These are phyloP conservation scores for Curvularia eragrostidis DNA, from an alignment of 2,329 filamentous ascomycete species.

Conservation along the genomic window DNA sequence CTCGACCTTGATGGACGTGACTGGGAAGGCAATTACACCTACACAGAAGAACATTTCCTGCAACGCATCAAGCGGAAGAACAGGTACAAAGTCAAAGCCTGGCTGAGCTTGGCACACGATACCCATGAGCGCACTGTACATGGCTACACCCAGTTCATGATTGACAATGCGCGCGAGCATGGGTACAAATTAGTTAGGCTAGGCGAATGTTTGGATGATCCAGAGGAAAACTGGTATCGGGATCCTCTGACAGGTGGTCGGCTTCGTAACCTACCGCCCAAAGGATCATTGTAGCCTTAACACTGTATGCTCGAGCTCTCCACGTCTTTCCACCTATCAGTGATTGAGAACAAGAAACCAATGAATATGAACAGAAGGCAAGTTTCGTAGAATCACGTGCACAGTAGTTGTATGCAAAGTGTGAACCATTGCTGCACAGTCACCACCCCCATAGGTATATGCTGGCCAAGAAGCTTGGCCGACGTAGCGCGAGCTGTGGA, in stretches of 20 bases:
- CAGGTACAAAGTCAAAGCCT: neutral
- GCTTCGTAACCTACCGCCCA: neutral
- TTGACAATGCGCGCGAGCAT: conserved; percentile 2
- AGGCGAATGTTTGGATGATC: conserved; percentile 64
- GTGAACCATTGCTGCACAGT: neutral
- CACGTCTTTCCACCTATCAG: neutral
- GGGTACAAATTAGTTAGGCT: conserved; percentile 57
- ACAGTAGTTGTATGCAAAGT: neutral
- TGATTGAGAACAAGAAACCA: neutral
- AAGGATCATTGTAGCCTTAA: neutral
- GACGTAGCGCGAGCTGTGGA: too few species aligned
- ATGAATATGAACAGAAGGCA: neutral
- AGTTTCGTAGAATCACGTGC: neutral
- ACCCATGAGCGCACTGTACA: conserved; percentile 5
- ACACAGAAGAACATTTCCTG: neutral
- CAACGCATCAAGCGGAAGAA: conserved; percentile 1
- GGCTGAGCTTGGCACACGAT: conserved; percentile 8
- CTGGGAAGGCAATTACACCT: conserved; percentile 9
- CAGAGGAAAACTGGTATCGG: conserved; percentile 61
- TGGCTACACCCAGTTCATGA: conserved; percentile 13
- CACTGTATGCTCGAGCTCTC: too few species aligned
- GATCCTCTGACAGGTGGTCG: conserved; percentile 12
- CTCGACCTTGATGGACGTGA: conserved; percentile 1
- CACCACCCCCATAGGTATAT: neutral
- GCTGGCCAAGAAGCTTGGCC: neutral